Percentiles rank a stretch among this genome's conserved stretches.
These are phyloP conservation scores for Tolypocladium cylindrosporum DNA, from an alignment of 2,329 filamentous ascomycete species.

Conservation along the genomic window DNA sequence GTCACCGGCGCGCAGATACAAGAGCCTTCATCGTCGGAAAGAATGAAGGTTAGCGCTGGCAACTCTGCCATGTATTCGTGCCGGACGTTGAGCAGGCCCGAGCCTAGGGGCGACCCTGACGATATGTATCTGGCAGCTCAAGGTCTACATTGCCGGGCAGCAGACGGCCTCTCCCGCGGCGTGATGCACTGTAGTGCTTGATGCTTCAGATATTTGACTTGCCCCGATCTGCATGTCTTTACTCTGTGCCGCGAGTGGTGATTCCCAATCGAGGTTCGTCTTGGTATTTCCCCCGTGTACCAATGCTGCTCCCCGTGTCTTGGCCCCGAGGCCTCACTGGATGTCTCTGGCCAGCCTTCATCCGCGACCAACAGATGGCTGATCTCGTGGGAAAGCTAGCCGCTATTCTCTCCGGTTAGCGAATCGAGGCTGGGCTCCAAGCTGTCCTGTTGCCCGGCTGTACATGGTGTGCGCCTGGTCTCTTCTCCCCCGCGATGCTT, in stretches of 20 bases:
- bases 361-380: background rate
- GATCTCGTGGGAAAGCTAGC: background rate
- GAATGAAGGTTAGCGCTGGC: background rate
- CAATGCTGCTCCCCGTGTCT: background rate
- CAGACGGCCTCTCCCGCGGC: background rate
- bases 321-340: too few species aligned
- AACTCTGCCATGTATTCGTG: background rate
- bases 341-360: background rate
- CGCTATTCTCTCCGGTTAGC: background rate
- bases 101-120: background rate
- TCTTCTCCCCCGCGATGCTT: background rate
- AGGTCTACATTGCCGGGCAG: background rate
- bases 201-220: background rate
- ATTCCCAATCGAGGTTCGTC: background rate
- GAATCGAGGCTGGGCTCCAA: background rate
- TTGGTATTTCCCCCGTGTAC: background rate
- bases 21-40: background rate
- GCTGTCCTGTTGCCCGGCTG: background rate
- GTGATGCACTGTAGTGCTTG: background rate
- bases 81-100: background rate
- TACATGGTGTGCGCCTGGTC: background rate
- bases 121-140: background rate
- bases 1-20: background rate
- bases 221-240: background rate
- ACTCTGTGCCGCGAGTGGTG: background rate